phyloP scores from a whole-genome alignment of 2,329 filamentous ascomycete genomes.

The Scytalidium sp. region DNA sequence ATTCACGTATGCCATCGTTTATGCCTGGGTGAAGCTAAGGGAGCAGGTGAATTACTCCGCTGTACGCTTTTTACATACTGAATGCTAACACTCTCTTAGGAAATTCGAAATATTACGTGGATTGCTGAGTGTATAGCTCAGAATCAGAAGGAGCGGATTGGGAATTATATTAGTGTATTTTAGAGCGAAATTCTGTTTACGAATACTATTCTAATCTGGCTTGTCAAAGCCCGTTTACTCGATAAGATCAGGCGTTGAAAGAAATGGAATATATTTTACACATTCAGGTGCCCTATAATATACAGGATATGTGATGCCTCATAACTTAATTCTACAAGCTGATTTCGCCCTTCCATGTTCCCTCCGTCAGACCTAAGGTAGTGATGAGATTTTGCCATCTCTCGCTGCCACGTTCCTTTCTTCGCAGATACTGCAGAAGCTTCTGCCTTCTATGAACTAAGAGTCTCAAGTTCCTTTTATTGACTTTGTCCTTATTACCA shows the following conservation, averaged over 20 bases:
- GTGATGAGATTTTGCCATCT: constrained; percentile 85
- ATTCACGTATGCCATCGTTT: constrained; percentile 92
- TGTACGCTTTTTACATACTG: constrained; percentile 2
- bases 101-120: constrained; percentile 99
- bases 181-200: constrained; percentile 36
- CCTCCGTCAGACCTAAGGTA: constrained; percentile 80
- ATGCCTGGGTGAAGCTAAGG: constrained; percentile 95
- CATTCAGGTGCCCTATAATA: constrained; percentile 14
- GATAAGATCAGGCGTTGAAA: constrained; percentile 23
- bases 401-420: constrained; percentile 85
- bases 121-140: constrained; percentile 99
- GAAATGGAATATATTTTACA: constrained; percentile 17
- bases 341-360: constrained; percentile 90
- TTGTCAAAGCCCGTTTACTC: constrained; percentile 15
- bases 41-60: constrained; percentile 71
- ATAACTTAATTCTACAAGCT: constrained; percentile 50
- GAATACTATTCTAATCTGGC: constrained; percentile 8
- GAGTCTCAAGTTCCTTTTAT: constrained; percentile 84
- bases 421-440: constrained; percentile 79
- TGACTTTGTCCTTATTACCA: constrained; percentile 85
- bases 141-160: constrained; percentile 98
- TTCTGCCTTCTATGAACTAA: constrained; percentile 89
- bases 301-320: constrained; percentile 17
- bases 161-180: constrained; percentile 98
- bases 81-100: constrained; percentile 52